Percentiles rank a stretch among this genome's conserved stretches.
Conservation (phyloP, 192 early-diverging fungal species). For the Backusella macrospora region DNA sequence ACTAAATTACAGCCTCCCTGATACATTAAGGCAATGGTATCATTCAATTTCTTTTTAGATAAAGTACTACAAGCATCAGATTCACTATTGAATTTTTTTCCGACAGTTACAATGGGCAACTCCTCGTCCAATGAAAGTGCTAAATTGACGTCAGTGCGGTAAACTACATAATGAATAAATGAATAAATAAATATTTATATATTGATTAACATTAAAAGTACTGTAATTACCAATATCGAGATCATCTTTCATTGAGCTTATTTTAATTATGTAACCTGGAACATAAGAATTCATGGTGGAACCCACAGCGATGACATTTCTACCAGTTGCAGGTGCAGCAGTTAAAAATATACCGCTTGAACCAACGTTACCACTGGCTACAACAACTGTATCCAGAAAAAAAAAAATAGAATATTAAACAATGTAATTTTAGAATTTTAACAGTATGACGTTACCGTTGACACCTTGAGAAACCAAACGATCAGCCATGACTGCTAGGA, state of each 20-base stretch:
- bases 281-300: slow-evolving; percentile 45
- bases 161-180: slow-evolving; percentile 3
- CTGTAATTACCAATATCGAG: slow-evolving; percentile 20
- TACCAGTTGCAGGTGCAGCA: slow-evolving; percentile 59
- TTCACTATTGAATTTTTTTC: slow-evolving; percentile 44
- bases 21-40: slow-evolving; percentile 61
- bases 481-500: slow-evolving; percentile 60
- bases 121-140: background rate
- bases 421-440: background rate
- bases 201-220: background rate
- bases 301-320: slow-evolving; percentile 60
- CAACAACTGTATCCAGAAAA: slow-evolving; percentile 45
- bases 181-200: slow-evolving; percentile 9
- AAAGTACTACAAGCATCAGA: slow-evolving; percentile 59
- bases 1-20: slow-evolving; percentile 67
- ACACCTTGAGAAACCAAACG: slow-evolving; percentile 47
- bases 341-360: slow-evolving; percentile 60
- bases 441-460: slow-evolving; percentile 23
- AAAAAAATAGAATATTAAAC: background rate
- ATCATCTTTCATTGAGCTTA: background rate
- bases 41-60: slow-evolving; percentile 27
- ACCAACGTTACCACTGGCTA: slow-evolving; percentile 69
- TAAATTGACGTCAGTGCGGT: slow-evolving; percentile 22
- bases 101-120: slow-evolving; percentile 40
- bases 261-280: slow-evolving; percentile 35